Conservation (phyloP, 371 early-diverging fungal species). For the Fennellomyces sp. region DNA sequence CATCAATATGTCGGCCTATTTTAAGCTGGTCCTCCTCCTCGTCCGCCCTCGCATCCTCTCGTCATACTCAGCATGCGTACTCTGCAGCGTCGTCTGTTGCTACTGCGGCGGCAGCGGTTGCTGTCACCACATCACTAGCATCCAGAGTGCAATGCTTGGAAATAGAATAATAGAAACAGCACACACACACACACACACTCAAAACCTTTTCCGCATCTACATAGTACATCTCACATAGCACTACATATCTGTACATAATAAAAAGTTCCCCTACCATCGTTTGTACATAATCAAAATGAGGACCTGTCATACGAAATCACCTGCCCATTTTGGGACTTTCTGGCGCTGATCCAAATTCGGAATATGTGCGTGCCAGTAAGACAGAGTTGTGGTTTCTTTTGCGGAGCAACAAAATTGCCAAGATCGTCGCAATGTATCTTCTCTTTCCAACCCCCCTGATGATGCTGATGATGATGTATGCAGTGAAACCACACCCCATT, state of each 20-base stretch:
- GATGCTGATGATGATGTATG: conserved; percentile 2
- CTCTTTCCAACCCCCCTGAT: background rate
- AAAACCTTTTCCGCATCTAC: background rate
- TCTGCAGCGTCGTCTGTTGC: background rate
- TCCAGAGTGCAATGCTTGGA: conserved; percentile 5
- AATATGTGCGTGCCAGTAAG: conserved; percentile 4
- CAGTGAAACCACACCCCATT: conserved; percentile 3
- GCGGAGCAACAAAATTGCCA: conserved; percentile 2
- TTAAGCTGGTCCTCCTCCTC: conserved; percentile 50
- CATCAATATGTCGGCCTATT: conserved; percentile 31
- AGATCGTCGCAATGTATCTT: conserved; percentile 1
- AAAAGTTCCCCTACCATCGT: background rate
- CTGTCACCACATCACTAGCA: conserved; percentile 1
- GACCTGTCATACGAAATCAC: too few species aligned
- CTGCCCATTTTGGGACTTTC: background rate
- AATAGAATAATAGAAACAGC: background rate
- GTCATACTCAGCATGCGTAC: conserved; percentile 10
- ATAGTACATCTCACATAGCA: background rate
- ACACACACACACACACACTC: conserved; percentile 2
- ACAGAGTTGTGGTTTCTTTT: background rate
- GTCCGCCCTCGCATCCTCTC: conserved; percentile 17
- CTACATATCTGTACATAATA: background rate
- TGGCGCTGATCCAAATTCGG: conserved; percentile 8
- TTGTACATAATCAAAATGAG: conserved; percentile 2
- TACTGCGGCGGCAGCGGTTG: background rate